Percentiles rank a stretch among this genome's conserved stretches.
Conservation (phyloP, 352 stramenopile genomes). For the Halophytophthora batemanensis region DNA sequence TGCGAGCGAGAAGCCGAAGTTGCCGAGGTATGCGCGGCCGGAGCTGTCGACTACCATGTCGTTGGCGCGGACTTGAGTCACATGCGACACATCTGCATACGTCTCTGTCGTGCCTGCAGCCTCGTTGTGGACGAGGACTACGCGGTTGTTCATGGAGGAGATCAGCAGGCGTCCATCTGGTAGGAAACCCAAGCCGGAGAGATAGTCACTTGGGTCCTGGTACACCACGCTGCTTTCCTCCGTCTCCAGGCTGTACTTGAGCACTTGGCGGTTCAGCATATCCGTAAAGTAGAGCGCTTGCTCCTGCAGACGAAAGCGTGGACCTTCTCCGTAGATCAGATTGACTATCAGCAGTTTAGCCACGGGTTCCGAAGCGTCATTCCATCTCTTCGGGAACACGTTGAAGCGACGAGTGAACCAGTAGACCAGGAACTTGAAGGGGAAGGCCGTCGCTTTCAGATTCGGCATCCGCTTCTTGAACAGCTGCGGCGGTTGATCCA, state of each 20-base stretch:
- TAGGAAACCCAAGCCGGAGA: conserved; percentile 60
- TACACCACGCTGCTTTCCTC: conserved; percentile 37
- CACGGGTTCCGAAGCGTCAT: conserved; percentile 22
- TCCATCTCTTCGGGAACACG: conserved; percentile 6
- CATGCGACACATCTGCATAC: conserved; percentile 51
- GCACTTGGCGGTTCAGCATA: conserved; percentile 48
- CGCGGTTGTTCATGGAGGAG: conserved; percentile 25
- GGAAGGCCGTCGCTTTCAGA: conserved; percentile 17
- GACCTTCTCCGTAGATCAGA: conserved; percentile 52
- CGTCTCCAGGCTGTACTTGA: conserved; percentile 43
- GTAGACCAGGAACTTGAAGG: conserved; percentile 25
- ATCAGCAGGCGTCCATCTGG: conserved; percentile 42
- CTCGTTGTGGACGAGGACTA: conserved; percentile 44
- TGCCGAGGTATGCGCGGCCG: conserved; percentile 54
- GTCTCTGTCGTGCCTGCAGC: conserved; percentile 18
- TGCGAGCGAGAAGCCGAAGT: conserved; percentile 56
- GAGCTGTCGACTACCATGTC: conserved; percentile 46
- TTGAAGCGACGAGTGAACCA: conserved; percentile 14
- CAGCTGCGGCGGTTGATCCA: conserved; percentile 8
- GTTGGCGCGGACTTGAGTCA: conserved; percentile 51
- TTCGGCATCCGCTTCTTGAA: conserved; percentile 26
- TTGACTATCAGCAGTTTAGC: conserved; percentile 31
- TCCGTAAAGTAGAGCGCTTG: conserved; percentile 65
- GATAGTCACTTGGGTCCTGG: conserved; percentile 38
- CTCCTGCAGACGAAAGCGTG: conserved; percentile 51